Percentiles rank a stretch among this genome's conserved stretches.
Evolutionary conservation across 2,329 filamentous ascomycete genomes (phyloP).

Genomic region (Dothideomycetes sp.): DNA sequence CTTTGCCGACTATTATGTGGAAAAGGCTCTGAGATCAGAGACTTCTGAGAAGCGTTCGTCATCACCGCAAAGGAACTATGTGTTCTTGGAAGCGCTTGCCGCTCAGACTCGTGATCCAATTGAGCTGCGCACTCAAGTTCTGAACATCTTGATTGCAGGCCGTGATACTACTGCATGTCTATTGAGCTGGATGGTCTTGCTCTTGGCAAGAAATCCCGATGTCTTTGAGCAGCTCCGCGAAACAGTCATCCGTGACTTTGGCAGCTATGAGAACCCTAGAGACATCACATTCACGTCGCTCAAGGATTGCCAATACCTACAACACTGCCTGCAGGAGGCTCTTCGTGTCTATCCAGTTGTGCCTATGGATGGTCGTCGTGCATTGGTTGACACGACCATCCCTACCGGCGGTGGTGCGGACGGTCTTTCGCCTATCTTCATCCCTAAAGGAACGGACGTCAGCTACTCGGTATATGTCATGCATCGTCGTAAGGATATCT

Average conservation of each 20-base stretch:
- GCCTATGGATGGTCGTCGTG: constrained; percentile 44
- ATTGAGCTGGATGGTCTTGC: constrained; percentile 31
- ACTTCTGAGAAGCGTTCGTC: neutral
- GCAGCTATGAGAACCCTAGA: constrained; percentile 31
- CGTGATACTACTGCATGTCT: constrained; percentile 49
- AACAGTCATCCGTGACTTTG: constrained; percentile 19
- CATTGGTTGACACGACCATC: constrained; percentile 41
- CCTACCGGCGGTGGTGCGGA: constrained; percentile 43
- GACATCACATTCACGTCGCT: constrained; percentile 20
- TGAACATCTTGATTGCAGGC: constrained; percentile 44
- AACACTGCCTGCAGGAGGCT: constrained; percentile 57
- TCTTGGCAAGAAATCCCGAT: constrained; percentile 23
- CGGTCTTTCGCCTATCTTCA: constrained; percentile 40
- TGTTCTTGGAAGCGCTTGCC: constrained; percentile 40
- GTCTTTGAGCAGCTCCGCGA: constrained; percentile 23
- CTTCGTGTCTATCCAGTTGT: constrained; percentile 48
- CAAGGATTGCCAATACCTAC: constrained; percentile 23
- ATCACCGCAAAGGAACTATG: constrained; percentile 31
- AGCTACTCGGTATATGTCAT: constrained; percentile 39
- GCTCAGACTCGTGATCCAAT: constrained; percentile 37
- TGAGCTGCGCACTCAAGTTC: constrained; percentile 35
- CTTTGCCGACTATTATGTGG: constrained; percentile 42
- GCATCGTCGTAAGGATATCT: constrained; percentile 42
- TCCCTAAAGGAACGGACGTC: constrained; percentile 39
- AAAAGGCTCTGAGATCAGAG: constrained; percentile 29